These are phyloP conservation scores for Coemansia biformis DNA, from an alignment of 192 early-diverging fungal species.

Conservation along the genomic window DNA sequence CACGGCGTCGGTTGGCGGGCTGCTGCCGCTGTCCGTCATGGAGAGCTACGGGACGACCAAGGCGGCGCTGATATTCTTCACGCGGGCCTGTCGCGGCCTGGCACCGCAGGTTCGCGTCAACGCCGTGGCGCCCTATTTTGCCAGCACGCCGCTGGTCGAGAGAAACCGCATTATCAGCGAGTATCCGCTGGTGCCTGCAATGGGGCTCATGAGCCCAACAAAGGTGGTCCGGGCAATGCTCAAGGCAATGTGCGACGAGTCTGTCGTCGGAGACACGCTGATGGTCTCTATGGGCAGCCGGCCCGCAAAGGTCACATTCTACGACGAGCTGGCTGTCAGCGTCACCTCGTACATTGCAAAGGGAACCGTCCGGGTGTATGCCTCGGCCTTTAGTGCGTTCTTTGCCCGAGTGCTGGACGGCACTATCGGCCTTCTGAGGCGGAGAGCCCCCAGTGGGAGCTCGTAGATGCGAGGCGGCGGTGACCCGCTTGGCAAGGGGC, in stretches of 20 bases:
- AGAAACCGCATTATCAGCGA: conserved; percentile 25
- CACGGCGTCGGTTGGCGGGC: conserved; percentile 68
- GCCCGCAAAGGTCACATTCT: conserved; percentile 21
- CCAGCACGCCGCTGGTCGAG: conserved; percentile 52
- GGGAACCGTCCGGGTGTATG: conserved; percentile 25
- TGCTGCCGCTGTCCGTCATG: conserved; percentile 52
- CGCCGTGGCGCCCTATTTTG: conserved; percentile 58
- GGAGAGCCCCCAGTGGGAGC: background rate
- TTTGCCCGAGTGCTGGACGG: conserved; percentile 12
- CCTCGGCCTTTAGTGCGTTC: conserved; percentile 7
- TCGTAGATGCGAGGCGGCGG: no score
- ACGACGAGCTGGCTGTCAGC: conserved; percentile 21
- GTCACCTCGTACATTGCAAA: conserved; percentile 34
- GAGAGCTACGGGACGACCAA: conserved; percentile 76
- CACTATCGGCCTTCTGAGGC: conserved; percentile 17
- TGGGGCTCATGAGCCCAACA: conserved; percentile 36
- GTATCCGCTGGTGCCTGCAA: conserved; percentile 25
- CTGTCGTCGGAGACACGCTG: conserved; percentile 51
- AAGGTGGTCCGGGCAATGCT: conserved; percentile 58
- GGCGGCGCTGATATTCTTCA: conserved; percentile 65
- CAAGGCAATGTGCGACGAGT: conserved; percentile 53
- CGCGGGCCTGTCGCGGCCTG: conserved; percentile 39
- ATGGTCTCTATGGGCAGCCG: conserved; percentile 36
- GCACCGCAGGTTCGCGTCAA: conserved; percentile 56
- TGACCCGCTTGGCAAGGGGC: no score